Conservation (phyloP, 768 basidiomycete species). For the Cantharellus anzutake region DNA sequence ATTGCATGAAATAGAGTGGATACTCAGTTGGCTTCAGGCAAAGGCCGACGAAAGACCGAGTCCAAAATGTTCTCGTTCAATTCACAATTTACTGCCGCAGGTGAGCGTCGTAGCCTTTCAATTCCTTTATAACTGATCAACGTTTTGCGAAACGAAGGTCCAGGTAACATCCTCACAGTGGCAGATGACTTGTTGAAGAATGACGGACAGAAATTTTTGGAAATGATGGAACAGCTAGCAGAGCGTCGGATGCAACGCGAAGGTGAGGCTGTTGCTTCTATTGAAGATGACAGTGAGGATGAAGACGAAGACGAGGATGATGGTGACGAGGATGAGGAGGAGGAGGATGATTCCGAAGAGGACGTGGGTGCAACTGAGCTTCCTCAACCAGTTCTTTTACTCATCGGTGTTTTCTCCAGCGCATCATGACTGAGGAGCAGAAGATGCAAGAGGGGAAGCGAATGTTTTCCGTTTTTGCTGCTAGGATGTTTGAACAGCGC, state of each 20-base stretch:
- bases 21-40: too few relatives aligned
- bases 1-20: too few relatives aligned
- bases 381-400: background rate
- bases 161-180: slow-evolving; percentile 91
- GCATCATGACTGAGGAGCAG: slow-evolving; percentile 72
- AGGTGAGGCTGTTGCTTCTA: slow-evolving; percentile 36
- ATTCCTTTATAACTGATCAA: slow-evolving; percentile 4
- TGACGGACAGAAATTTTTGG: slow-evolving; percentile 95
- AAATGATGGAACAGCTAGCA: slow-evolving; percentile 99
- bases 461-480: slow-evolving; percentile 99
- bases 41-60: background rate
- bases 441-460: slow-evolving; percentile 98
- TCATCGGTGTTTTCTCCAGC: background rate
- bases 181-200: slow-evolving; percentile 98
- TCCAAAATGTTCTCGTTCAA: slow-evolving; percentile 8
- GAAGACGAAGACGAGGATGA: slow-evolving; percentile 44
- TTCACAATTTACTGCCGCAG: slow-evolving; percentile 6
- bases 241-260: slow-evolving; percentile 87
- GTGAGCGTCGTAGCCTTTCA: slow-evolving; percentile 4
- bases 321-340: slow-evolving; percentile 47
- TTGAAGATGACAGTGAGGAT: slow-evolving; percentile 39
- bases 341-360: slow-evolving; percentile 37
- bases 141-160: slow-evolving; percentile 24
- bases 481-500: slow-evolving; percentile 98
- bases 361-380: slow-evolving; percentile 16